A percentile compares a stretch with the other conserved stretches of the same genome.
phyloP scores from a whole-genome alignment of 2,329 filamentous ascomycete species.

The Fusarium clavum region DNA sequence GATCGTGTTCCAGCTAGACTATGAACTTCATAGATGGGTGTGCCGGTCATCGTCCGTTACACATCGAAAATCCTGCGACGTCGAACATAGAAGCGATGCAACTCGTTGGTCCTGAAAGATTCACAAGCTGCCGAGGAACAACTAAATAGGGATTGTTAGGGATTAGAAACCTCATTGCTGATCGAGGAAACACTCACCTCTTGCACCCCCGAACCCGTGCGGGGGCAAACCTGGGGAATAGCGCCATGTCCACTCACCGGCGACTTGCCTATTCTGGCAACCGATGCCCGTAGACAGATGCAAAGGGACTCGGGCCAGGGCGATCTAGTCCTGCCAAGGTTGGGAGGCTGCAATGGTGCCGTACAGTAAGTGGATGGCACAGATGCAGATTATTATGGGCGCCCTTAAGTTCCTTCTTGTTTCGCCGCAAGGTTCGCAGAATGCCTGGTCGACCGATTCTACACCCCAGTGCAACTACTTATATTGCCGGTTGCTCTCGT shows the following conservation, averaged over 20 bases:
- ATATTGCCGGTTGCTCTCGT: slow-evolving; percentile 37
- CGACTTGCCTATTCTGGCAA: slow-evolving; percentile 44
- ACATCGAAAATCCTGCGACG: slow-evolving; percentile 10
- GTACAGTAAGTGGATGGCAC: slow-evolving; percentile 1
- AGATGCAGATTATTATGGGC: slow-evolving; percentile 11
- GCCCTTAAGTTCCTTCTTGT: slow-evolving; percentile 26
- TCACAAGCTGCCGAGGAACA: slow-evolving; percentile 48
- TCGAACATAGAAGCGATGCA: slow-evolving; percentile 22
- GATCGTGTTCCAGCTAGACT: slow-evolving; percentile 29
- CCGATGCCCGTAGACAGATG: slow-evolving; percentile 42
- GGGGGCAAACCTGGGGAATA: slow-evolving; percentile 49
- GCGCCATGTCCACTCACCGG: slow-evolving; percentile 38
- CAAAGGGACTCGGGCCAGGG: slow-evolving; percentile 45
- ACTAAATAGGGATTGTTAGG: slow-evolving; percentile 16
- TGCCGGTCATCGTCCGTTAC: slow-evolving; percentile 38
- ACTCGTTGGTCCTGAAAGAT: slow-evolving; percentile 32
- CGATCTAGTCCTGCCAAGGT: slow-evolving; percentile 40
- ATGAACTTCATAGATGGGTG: slow-evolving; percentile 13
- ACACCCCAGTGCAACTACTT: slow-evolving; percentile 32
- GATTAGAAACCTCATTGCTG: neutral
- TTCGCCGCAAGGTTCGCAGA: slow-evolving; percentile 20
- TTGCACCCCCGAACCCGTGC: slow-evolving; percentile 28
- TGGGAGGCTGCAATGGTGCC: slow-evolving; percentile 21
- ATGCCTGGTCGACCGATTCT: slow-evolving; percentile 22
- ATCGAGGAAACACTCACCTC: slow-evolving; percentile 18